Percentiles rank a stretch among this genome's conserved stretches.
Conservation (phyloP, 23 red algal genomes). For the Gracilaria domingensis region DNA sequence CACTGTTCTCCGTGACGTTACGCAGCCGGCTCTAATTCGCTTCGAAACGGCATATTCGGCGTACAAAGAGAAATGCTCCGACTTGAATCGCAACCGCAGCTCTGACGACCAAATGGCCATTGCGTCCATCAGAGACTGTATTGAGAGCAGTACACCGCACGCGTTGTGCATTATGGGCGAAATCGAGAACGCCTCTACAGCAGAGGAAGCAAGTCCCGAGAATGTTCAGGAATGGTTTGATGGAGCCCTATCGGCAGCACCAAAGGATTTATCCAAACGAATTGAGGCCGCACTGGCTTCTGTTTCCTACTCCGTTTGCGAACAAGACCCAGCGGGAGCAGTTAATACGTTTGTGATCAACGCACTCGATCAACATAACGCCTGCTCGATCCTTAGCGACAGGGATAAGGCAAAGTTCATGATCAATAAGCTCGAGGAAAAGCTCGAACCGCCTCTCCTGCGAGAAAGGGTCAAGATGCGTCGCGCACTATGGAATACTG, state of each 20-base stretch:
- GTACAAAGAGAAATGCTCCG: not conserved
- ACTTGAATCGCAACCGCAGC: not conserved
- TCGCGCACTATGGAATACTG: not conserved
- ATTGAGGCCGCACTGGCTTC: not conserved
- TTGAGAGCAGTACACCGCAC: too few relatives aligned
- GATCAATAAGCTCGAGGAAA: too few relatives aligned
- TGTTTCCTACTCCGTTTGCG: not conserved
- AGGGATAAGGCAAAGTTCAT: too few relatives aligned
- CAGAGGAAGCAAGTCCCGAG: slow-evolving; percentile 16
- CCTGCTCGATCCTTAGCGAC: too few relatives aligned
- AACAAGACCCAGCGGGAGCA: too few relatives aligned
- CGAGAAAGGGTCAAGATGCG: not conserved
- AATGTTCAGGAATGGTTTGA: slow-evolving; percentile 26
- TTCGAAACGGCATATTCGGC: slow-evolving; percentile 14
- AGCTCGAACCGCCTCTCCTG: not conserved
- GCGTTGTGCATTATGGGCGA: too few relatives aligned
- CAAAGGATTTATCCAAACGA: slow-evolving; percentile 12
- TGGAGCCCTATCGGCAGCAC: not conserved
- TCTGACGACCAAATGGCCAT: not conserved
- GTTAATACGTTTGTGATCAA: too few relatives aligned
- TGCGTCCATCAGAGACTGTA: too few relatives aligned
- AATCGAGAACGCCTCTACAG: not conserved
- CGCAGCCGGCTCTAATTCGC: slow-evolving; percentile 8
- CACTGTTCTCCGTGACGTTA: not conserved
- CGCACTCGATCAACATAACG: too few relatives aligned